Percentiles rank a stretch among this genome's conserved stretches.
phyloP scores from a whole-genome alignment of 1,284 basidiomycete species.

The Trichosporon coremiiforme region DNA sequence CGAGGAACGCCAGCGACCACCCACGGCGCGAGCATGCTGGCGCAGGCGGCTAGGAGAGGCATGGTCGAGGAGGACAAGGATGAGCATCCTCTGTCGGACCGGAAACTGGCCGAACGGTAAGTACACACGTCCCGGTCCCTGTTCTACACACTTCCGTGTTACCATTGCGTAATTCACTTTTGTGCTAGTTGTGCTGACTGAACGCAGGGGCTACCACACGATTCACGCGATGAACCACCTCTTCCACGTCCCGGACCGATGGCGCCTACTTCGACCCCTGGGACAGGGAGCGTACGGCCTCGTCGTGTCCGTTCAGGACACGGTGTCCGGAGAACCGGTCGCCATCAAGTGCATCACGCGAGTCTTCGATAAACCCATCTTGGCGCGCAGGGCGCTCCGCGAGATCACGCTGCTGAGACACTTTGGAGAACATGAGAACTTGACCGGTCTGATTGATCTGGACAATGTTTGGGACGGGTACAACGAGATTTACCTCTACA shows the following conservation, averaged over 20 bases:
- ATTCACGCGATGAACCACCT: constrained; percentile 49
- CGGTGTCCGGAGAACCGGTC: constrained; percentile 83
- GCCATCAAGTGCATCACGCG: constrained; percentile 90
- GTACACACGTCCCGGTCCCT: constrained; percentile 23
- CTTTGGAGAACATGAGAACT: constrained; percentile 85
- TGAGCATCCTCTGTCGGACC: constrained; percentile 50
- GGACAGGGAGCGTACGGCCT: constrained; percentile 90
- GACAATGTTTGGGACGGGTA: constrained; percentile 75
- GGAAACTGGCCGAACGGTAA: constrained; percentile 44
- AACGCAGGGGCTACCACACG: constrained; percentile 52
- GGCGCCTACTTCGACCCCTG: constrained; percentile 64
- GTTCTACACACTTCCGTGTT: background rate
- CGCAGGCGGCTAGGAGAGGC: constrained; percentile 24
- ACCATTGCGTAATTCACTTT: background rate
- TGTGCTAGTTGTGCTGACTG: constrained; percentile 13
- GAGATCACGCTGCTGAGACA: constrained; percentile 87
- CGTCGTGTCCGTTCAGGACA: constrained; percentile 85
- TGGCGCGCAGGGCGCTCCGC: constrained; percentile 81
- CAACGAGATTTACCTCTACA: constrained; percentile 93
- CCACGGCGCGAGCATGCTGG: constrained; percentile 43
- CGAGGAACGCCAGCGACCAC: constrained; percentile 45
- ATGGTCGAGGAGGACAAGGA: constrained; percentile 36
- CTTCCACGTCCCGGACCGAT: constrained; percentile 55
- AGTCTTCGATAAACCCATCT: constrained; percentile 83
- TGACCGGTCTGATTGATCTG: constrained; percentile 76